Evolutionary conservation across 2,329 filamentous ascomycete species (phyloP).

Genomic region (Paraphaeosphaeria minitans): DNA sequence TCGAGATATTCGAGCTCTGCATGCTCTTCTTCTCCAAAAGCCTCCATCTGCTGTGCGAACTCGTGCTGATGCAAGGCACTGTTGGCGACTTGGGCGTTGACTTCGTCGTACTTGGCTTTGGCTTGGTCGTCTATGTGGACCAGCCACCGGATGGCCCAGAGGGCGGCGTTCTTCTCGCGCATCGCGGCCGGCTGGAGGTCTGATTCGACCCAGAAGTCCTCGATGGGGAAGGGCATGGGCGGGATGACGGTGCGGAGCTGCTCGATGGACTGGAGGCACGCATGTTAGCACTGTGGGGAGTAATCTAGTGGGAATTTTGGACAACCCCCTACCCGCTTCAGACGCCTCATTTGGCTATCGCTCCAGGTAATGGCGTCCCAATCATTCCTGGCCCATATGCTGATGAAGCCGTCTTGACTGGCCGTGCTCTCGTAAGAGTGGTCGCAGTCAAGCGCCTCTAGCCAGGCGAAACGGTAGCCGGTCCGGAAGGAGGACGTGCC

Average conservation of each 20-base stretch:
- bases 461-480: neutral
- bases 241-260: neutral
- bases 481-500: no score
- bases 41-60: neutral
- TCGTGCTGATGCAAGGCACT: neutral
- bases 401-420: neutral
- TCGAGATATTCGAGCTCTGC: neutral
- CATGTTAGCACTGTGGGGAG: neutral
- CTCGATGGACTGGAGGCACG: neutral
- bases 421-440: no score
- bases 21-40: neutral
- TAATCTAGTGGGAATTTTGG: neutral
- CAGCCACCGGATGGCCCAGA: neutral
- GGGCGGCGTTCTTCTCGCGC: neutral
- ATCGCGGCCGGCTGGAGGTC: neutral
- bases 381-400: neutral
- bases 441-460: no score
- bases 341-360: neutral
- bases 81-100: neutral
- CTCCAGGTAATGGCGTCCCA: neutral
- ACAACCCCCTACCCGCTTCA: neutral
- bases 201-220: neutral
- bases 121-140: neutral
- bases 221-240: neutral
- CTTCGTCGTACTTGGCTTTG: no score